These are phyloP conservation scores for Penicillium sp. DNA, from an alignment of 2,329 filamentous ascomycete genomes.

Conservation along the genomic window DNA sequence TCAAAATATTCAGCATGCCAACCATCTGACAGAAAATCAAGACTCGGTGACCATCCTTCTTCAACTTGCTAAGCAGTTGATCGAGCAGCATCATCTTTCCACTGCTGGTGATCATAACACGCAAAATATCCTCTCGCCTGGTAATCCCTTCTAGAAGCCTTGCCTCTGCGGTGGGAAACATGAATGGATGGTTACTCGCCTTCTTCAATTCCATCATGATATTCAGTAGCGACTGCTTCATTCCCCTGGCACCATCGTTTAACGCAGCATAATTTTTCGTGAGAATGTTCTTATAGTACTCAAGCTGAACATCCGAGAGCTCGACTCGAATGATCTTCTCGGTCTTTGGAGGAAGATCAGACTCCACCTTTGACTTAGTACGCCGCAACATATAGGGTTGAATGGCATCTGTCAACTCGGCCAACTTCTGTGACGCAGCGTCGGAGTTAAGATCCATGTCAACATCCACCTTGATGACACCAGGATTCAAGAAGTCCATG, in stretches of 20 bases:
- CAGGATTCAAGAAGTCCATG: conserved; percentile 97
- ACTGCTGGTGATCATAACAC: conserved; percentile 91
- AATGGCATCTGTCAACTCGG: conserved; percentile 80
- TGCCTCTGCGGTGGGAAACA: conserved; percentile 93
- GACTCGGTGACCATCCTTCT: conserved; percentile 89
- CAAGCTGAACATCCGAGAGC: conserved; percentile 90
- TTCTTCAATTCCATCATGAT: conserved; percentile 99
- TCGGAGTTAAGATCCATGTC: conserved; percentile 81
- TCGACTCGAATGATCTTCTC: conserved; percentile 99
- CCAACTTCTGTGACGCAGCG: conserved; percentile 82
- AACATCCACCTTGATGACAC: conserved; percentile 84
- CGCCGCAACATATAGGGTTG: conserved; percentile 92
- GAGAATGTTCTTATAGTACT: conserved; percentile 98
- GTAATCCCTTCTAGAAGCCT: conserved; percentile 77
- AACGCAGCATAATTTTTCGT: conserved; percentile 94
- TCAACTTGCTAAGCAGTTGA: conserved; percentile 89
- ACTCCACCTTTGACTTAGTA: conserved; percentile 96
- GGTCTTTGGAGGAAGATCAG: conserved; percentile 91
- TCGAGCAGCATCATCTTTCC: conserved; percentile 99
- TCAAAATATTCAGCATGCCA: conserved; percentile 93
- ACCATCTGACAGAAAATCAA: conserved; percentile 99
- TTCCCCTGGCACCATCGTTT: conserved; percentile 83
- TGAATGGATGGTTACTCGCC: conserved; percentile 96
- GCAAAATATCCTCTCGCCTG: conserved; percentile 84
- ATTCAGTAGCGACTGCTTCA: conserved; percentile 93